A percentile compares a stretch with the other conserved stretches of the same genome.
These are phyloP conservation scores for Clitopilus hobsonii DNA, from an alignment of 768 basidiomycete genomes.

Conservation along the genomic window DNA sequence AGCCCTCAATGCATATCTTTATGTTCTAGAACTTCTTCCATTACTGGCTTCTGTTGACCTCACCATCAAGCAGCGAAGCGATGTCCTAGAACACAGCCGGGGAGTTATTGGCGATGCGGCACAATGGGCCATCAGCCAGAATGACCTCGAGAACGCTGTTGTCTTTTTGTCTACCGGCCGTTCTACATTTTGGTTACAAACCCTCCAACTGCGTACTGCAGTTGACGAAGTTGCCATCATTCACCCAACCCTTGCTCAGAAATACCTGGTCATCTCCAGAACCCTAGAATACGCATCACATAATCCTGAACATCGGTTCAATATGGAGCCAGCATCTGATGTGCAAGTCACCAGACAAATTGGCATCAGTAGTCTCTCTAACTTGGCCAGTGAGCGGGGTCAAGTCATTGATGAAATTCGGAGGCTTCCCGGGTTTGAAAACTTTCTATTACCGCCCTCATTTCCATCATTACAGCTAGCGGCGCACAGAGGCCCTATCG, in stretches of 20 bases:
- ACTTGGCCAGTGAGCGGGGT: background rate
- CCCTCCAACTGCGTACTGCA: conserved; percentile 17
- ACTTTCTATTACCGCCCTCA: background rate
- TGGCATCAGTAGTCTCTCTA: background rate
- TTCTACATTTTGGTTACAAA: conserved; percentile 27
- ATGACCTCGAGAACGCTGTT: conserved; percentile 18
- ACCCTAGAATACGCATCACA: background rate
- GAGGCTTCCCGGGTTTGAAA: background rate
- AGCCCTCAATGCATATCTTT: background rate
- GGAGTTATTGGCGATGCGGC: background rate
- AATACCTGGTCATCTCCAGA: background rate
- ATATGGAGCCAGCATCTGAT: background rate
- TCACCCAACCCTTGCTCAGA: conserved; percentile 9
- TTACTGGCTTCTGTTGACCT: background rate
- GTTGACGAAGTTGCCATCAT: conserved; percentile 11
- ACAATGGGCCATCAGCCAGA: background rate
- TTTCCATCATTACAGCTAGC: background rate
- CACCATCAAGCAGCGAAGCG: background rate
- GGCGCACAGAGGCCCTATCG: background rate
- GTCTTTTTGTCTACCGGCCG: conserved; percentile 26
- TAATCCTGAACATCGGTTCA: background rate
- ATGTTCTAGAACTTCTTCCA: background rate
- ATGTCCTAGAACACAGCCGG: background rate
- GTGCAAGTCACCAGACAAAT: background rate
- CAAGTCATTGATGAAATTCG: background rate